Evolutionary conservation across 208 protist genomes (phyloP).

Genomic region (Acanthamoeba culbertsoni): DNA sequence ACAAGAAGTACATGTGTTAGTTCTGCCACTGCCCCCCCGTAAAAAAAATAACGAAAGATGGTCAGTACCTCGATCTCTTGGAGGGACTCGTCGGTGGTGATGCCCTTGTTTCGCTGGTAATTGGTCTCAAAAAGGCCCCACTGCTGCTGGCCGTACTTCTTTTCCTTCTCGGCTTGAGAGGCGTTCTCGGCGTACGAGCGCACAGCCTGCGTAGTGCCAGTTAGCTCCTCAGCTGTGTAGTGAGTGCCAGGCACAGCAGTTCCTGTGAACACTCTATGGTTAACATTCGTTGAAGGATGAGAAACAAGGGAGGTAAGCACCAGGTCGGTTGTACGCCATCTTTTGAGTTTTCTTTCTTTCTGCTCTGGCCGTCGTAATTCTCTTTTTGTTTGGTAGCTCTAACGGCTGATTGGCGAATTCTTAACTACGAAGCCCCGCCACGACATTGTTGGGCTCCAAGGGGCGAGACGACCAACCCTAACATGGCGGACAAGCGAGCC

Average conservation of each 20-base stretch:
- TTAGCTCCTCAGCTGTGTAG: constrained; percentile 51
- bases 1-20: neutral
- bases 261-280: neutral
- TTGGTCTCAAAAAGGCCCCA: constrained; percentile 62
- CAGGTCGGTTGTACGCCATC: neutral
- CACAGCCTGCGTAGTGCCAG: constrained; percentile 39
- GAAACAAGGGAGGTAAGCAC: neutral
- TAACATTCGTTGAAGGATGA: neutral
- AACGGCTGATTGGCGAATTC: too few species aligned
- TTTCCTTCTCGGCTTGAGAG: constrained; percentile 41
- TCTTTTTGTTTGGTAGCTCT: neutral
- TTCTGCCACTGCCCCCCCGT: neutral
- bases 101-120: constrained; percentile 62
- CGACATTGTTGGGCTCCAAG: too few species aligned
- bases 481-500: neutral
- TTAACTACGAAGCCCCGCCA: too few species aligned
- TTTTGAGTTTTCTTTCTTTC: neutral
- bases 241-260: constrained; percentile 1
- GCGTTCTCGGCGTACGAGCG: neutral
- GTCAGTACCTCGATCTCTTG: constrained; percentile 48
- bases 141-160: constrained; percentile 60
- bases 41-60: neutral
- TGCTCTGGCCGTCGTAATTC: neutral
- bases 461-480: too few species aligned
- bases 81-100: constrained; percentile 45